Percentiles rank a stretch among this genome's conserved stretches.
Evolutionary conservation across 768 basidiomycete species (phyloP).

Genomic region (Termitomyces sp.): DNA sequence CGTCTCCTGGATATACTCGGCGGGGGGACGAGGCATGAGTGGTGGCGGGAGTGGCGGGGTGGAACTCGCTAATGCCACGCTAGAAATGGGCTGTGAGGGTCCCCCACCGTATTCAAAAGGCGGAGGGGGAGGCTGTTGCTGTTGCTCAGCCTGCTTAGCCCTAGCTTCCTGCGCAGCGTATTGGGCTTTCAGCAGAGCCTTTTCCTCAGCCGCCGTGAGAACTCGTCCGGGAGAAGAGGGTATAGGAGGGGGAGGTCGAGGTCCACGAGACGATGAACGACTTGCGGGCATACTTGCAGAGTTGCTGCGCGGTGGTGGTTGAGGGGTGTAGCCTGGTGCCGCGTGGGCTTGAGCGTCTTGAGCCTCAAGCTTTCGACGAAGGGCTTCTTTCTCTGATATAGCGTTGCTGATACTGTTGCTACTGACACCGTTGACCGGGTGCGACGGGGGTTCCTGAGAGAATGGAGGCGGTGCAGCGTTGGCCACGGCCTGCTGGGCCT

Average conservation of each 20-base stretch:
- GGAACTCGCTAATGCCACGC: constrained; percentile 6
- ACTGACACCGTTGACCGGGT: constrained; percentile 12
- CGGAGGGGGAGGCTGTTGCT: constrained; percentile 13
- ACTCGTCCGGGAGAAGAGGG: constrained; percentile 25
- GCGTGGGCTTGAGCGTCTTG: constrained; percentile 35
- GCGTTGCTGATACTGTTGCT: constrained; percentile 14
- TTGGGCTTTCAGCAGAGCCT: constrained; percentile 61
- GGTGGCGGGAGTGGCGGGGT: constrained; percentile 56
- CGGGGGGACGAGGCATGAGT: constrained; percentile 72
- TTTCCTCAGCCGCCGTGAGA: constrained; percentile 76
- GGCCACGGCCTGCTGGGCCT: constrained; percentile 9
- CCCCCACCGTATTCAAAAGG: constrained; percentile 21
- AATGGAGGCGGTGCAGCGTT: constrained; percentile 18
- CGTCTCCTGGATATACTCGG: constrained; percentile 79
- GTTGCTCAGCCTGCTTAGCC: constrained; percentile 13
- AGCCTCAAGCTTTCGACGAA: constrained; percentile 53
- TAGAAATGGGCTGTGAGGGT: constrained; percentile 14
- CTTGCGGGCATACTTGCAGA: constrained; percentile 14
- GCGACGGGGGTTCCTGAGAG: constrained; percentile 7
- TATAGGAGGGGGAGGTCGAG: constrained; percentile 32
- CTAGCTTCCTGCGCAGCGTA: constrained; percentile 53
- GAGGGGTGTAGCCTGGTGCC: constrained; percentile 16
- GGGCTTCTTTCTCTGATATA: constrained; percentile 52
- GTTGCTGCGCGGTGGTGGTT: constrained; percentile 21
- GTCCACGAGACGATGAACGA: constrained; percentile 16